These are phyloP conservation scores for Talaromyces islandicus DNA, from an alignment of 2,329 filamentous ascomycete species.

Conservation along the genomic window DNA sequence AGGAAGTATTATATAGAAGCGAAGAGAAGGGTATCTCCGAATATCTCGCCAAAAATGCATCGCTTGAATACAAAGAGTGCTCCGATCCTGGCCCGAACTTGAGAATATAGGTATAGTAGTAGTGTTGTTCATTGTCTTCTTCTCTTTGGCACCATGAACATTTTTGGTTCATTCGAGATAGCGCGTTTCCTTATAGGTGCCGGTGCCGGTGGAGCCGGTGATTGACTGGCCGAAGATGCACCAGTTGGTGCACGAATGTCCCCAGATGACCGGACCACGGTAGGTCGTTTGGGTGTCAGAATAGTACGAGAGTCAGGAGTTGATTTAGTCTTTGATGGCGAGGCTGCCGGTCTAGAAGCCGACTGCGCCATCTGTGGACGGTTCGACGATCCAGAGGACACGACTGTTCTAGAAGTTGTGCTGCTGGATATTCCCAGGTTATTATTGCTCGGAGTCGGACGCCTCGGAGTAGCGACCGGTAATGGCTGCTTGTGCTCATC, in stretches of 20 bases:
- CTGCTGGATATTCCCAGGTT: not conserved
- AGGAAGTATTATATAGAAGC: not conserved
- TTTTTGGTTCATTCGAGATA: conserved; percentile 14
- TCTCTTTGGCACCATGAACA: conserved; percentile 17
- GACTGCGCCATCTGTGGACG: not conserved
- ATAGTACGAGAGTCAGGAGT: not conserved
- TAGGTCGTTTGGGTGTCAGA: not conserved
- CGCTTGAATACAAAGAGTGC: not conserved
- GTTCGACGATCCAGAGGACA: not conserved
- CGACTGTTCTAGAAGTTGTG: not conserved
- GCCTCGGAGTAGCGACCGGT: conserved; percentile 5
- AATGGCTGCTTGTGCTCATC: conserved; percentile 32
- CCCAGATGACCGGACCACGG: not conserved
- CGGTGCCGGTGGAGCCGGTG: not conserved
- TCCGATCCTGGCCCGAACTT: not conserved
- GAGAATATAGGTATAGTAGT: not conserved
- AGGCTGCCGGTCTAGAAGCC: not conserved
- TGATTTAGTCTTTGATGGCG: not conserved
- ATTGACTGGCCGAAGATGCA: not conserved
- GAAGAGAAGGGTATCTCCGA: not conserved
- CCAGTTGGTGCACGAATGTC: not conserved
- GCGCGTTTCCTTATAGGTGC: conserved; percentile 1
- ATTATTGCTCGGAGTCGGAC: not conserved
- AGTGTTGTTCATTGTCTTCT: conserved; percentile 4
- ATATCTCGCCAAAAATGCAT: not conserved